These are phyloP conservation scores for Populus hybrid DNA, from an alignment of 441 rosid species.

Conservation along the genomic window DNA sequence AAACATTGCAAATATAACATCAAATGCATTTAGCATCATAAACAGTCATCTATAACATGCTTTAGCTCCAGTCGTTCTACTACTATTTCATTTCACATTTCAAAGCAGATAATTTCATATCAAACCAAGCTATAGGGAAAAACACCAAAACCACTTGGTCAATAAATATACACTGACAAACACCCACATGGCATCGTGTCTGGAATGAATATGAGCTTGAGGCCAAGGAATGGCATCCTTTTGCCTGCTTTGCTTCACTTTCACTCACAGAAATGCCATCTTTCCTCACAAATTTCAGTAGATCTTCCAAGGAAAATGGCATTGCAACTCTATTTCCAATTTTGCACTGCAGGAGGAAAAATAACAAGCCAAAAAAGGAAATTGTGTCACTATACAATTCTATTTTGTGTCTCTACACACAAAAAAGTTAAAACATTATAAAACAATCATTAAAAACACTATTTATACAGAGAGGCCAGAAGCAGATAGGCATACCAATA, in stretches of 20 bases:
- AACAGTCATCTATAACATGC: not conserved
- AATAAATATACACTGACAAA: conserved; percentile 20
- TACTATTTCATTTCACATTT: not conserved
- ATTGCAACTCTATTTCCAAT: conserved; percentile 31
- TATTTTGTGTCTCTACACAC: not conserved
- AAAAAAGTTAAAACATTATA: not conserved
- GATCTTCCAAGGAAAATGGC: conserved; percentile 55
- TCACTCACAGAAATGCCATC: conserved; percentile 27
- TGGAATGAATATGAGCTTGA: conserved; percentile 38
- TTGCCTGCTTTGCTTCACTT: conserved; percentile 32
- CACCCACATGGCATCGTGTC: conserved; percentile 57
- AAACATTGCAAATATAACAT: not conserved
- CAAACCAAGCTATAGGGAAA: conserved; percentile 10
- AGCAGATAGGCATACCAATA: conserved; percentile 46
- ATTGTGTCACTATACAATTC: too few relatives aligned
- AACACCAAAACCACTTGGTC: conserved; percentile 1
- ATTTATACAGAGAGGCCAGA: conserved; percentile 6
- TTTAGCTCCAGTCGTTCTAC: too few relatives aligned
- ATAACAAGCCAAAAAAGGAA: too few relatives aligned
- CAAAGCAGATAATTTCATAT: not conserved
- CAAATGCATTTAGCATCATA: not conserved
- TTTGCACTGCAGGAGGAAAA: conserved; percentile 42
- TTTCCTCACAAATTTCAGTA: conserved; percentile 53
- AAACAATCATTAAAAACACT: not conserved
- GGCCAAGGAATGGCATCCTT: conserved; percentile 31